Conservation (phyloP, 768 basidiomycete species). For the Leccinum subtestaceum region DNA sequence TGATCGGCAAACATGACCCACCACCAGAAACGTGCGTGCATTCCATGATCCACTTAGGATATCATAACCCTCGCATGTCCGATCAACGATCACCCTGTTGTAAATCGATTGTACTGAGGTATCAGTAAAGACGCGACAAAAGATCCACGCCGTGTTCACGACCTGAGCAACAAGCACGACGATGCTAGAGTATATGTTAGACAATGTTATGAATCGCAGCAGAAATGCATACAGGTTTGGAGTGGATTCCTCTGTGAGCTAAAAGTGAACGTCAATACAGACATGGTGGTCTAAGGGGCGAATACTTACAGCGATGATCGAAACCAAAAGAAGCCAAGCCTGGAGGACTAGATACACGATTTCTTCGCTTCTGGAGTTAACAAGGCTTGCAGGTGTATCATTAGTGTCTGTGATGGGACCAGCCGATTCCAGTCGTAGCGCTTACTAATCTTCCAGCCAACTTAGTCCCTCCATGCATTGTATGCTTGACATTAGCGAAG, state of each 20-base stretch:
- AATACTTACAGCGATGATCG: slow-evolving; percentile 43
- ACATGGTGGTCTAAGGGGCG: background rate
- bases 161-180: slow-evolving; percentile 45
- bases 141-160: slow-evolving; percentile 47
- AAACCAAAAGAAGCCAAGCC: slow-evolving; percentile 46
- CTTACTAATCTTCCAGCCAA: slow-evolving; percentile 48
- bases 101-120: slow-evolving; percentile 33
- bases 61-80: slow-evolving; percentile 40
- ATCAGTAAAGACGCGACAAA: slow-evolving; percentile 39
- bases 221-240: slow-evolving; percentile 42
- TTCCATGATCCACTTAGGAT: slow-evolving; percentile 45
- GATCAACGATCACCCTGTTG: slow-evolving; percentile 33
- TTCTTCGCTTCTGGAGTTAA: slow-evolving; percentile 43
- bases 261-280: background rate
- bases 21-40: slow-evolving; percentile 25
- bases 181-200: slow-evolving; percentile 14
- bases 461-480: slow-evolving; percentile 42
- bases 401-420: background rate
- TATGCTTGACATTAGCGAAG: slow-evolving; percentile 5
- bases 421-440: background rate
- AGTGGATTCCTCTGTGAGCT: slow-evolving; percentile 52
- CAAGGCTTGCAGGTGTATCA: slow-evolving; percentile 16
- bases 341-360: slow-evolving; percentile 45
- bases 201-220: background rate
- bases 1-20: slow-evolving; percentile 23